These are phyloP conservation scores for Agrocybe pediades DNA, from an alignment of 768 basidiomycete genomes.

Conservation along the genomic window DNA sequence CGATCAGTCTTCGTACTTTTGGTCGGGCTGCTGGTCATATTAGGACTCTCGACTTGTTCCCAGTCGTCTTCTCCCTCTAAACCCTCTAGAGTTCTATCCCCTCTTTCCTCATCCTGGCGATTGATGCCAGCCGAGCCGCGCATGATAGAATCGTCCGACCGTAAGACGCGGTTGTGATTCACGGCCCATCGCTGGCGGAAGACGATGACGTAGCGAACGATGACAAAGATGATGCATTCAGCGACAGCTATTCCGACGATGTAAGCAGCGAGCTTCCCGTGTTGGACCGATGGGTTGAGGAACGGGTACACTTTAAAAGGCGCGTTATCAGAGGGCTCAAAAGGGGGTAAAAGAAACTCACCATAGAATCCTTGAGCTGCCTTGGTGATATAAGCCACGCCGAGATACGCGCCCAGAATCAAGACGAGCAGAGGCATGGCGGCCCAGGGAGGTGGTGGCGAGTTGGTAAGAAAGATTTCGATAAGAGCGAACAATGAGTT, in stretches of 20 bases:
- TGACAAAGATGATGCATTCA: slow-evolving; percentile 50
- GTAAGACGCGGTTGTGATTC: slow-evolving; percentile 15
- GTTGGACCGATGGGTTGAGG: slow-evolving; percentile 52
- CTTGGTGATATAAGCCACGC: slow-evolving; percentile 67
- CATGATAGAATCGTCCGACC: not conserved
- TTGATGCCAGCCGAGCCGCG: not conserved
- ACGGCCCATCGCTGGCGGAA: slow-evolving; percentile 34
- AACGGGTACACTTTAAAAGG: slow-evolving; percentile 59
- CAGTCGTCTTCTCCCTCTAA: slow-evolving; percentile 37
- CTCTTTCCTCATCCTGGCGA: not conserved
- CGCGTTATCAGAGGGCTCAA: not conserved
- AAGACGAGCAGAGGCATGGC: slow-evolving; percentile 48
- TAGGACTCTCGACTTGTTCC: slow-evolving; percentile 38
- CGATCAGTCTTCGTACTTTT: not conserved
- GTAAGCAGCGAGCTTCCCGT: slow-evolving; percentile 54
- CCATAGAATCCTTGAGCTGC: slow-evolving; percentile 66
- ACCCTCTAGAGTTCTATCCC: slow-evolving; percentile 13
- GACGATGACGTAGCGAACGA: slow-evolving; percentile 43
- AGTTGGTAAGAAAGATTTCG: slow-evolving; percentile 59
- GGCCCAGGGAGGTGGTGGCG: slow-evolving; percentile 53
- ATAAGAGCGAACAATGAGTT: slow-evolving; percentile 59
- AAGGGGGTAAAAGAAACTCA: slow-evolving; percentile 34
- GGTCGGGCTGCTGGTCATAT: not conserved
- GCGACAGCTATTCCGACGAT: slow-evolving; percentile 60
- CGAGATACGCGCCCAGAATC: slow-evolving; percentile 58